Conservation (phyloP, 176 grass and related monocot genomes). For the Triticum dicoccoides region DNA sequence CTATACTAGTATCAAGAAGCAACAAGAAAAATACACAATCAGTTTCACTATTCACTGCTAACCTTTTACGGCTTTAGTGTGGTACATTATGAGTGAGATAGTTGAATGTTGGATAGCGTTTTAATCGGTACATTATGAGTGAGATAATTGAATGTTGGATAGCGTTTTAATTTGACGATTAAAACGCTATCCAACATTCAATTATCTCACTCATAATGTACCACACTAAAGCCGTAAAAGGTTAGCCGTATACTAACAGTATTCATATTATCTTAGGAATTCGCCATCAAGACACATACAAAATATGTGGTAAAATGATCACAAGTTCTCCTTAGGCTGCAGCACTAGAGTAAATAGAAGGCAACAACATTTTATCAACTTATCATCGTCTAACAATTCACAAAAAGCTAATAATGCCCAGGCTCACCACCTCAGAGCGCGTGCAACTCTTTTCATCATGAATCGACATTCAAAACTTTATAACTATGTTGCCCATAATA, state of each 20-base stretch:
- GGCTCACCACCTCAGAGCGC: background rate
- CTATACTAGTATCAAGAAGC: background rate
- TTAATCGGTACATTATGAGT: background rate
- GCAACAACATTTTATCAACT: background rate
- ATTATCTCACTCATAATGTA: background rate
- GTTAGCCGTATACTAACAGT: background rate
- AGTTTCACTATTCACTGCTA: background rate
- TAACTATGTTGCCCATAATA: background rate
- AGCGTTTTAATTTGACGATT: background rate
- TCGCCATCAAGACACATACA: background rate
- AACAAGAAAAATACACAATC: background rate
- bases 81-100: background rate
- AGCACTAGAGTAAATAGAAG: background rate
- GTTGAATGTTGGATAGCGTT: background rate
- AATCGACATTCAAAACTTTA: background rate
- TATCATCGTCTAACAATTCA: too few relatives aligned
- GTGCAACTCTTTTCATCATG: background rate
- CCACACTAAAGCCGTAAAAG: background rate
- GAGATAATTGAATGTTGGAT: background rate
- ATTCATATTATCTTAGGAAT: background rate
- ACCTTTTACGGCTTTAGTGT: background rate
- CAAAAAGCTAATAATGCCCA: background rate
- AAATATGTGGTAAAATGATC: constrained; percentile 1
- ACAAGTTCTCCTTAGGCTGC: background rate
- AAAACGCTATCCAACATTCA: background rate